Evolutionary conservation across 1,284 basidiomycete genomes (phyloP), one percentile per base, ranked within the genome.

Genomic region (Rhodotorula sp.): DNA sequence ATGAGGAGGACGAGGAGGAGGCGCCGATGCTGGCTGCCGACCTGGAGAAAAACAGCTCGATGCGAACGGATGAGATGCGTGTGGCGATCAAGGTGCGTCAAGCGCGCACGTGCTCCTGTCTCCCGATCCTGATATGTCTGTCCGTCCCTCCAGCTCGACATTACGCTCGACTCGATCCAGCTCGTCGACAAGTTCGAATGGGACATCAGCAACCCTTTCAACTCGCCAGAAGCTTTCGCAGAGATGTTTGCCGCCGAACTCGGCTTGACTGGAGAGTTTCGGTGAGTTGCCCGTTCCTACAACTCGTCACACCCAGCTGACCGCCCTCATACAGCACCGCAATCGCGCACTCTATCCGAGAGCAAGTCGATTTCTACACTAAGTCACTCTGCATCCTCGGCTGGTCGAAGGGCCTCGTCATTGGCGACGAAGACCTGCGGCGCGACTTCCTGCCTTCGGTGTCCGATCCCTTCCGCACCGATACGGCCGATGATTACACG

Each of bases 131-230:
- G 32, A 59, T 44, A 4, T 24, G 8, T 7, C 11, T 30, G 4
- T 39, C 29, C n/a, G n/a, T n/a, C 15, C n/a, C 27, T n/a, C 8
- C 74, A 94, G 91, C 85, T 99, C 71, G 96, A 99, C 81, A 93
- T 99, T 80, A 92, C 94, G 62, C 90, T 94, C 64, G 94, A 94
- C 44, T 88, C 89, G 27, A 88, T 94, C 82, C 94, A 96, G 80
- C 85, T 99, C 36, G 89, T 94, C 64, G 96, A 99, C 81, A 91
- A 94, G 78, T 96, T 99, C 79, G 96, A 99, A 80, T 99, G 96
- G 96, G 95, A 99, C 80, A 82, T 98, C 56, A 89, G 89, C 77
- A 90, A 89, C 74, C 83, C 85, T 47, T 83, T 84, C 59, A 88
- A 90, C 2, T 89, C 90, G 2, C 93, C 95, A 0, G 96, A 99